Percentiles rank a stretch among this genome's conserved stretches.
phyloP scores from a whole-genome alignment of 108 stramenopile genomes.

The Nitzschia palea region DNA sequence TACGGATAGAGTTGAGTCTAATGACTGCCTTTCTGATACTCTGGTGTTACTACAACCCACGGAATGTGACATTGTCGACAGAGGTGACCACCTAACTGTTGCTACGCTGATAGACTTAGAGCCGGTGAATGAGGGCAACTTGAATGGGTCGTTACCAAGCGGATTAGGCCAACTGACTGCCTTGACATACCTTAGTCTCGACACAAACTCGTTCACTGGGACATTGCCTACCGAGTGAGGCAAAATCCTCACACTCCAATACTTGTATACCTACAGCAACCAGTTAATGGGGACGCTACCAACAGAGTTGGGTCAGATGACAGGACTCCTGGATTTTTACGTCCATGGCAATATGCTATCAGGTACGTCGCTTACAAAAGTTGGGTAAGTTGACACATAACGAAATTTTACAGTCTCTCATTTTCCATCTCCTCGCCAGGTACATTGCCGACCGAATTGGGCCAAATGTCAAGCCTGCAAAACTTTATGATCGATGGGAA shows the following conservation, averaged over 20 bases:
- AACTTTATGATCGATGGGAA: slow-evolving; percentile 48
- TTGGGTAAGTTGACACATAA: no score
- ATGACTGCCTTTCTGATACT: no score
- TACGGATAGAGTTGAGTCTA: no score
- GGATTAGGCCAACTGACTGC: slow-evolving; percentile 5
- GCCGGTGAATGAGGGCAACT: no score
- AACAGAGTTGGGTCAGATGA: slow-evolving; percentile 25
- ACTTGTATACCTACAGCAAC: slow-evolving; percentile 34
- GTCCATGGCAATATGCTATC: no score
- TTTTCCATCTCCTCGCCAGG: slow-evolving; percentile 19
- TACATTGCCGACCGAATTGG: slow-evolving; percentile 36
- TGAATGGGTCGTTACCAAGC: slow-evolving; percentile 36
- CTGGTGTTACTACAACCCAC: no score
- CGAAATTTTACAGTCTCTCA: no score
- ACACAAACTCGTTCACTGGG: slow-evolving; percentile 33
- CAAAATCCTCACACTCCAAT: slow-evolving; percentile 6
- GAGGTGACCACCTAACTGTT: no score
- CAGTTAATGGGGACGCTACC: slow-evolving; percentile 32
- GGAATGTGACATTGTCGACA: no score
- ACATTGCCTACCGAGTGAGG: slow-evolving; percentile 35
- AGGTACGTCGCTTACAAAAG: no score
- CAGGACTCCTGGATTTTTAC: not conserved
- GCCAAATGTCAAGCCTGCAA: slow-evolving; percentile 32
- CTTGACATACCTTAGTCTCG: slow-evolving; percentile 26
- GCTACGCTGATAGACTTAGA: no score